Evolutionary conservation across 495 filamentous ascomycete genomes (phyloP).

Genomic region (Hypomontagnella monticulosa): DNA sequence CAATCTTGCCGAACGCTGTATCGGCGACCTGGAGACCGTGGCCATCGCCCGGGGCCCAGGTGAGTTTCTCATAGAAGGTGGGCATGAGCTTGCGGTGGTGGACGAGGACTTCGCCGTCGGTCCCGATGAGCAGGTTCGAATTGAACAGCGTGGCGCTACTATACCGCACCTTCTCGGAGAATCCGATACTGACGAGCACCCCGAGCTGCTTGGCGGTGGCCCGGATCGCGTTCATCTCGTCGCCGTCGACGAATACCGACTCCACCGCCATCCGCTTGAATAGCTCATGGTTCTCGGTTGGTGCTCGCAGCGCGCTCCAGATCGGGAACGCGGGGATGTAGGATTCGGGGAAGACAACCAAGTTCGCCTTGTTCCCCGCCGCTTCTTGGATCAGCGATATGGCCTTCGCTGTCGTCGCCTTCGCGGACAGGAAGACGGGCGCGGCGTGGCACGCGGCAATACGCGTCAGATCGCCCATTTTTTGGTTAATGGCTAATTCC

Average conservation of each 20-base stretch:
- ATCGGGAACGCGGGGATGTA: constrained; percentile 54
- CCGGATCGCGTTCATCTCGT: constrained; percentile 46
- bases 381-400: constrained; percentile 53
- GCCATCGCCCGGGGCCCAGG: constrained; percentile 50
- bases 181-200: constrained; percentile 47
- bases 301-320: constrained; percentile 48
- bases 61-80: constrained; percentile 53
- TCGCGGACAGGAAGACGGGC: constrained; percentile 50
- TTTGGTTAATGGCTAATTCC: background rate
- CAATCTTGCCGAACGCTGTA: constrained; percentile 42
- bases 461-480: constrained; percentile 23
- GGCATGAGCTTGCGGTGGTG: constrained; percentile 54
- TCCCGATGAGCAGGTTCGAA: constrained; percentile 48
- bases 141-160: constrained; percentile 51
- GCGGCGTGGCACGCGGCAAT: constrained; percentile 50
- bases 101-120: constrained; percentile 43
- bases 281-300: constrained; percentile 47
- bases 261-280: constrained; percentile 46
- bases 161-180: constrained; percentile 46
- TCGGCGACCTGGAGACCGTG: constrained; percentile 45
- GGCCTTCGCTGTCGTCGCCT: constrained; percentile 49
- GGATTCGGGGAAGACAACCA: constrained; percentile 58
- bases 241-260: constrained; percentile 48
- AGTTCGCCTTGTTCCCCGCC: constrained; percentile 48
- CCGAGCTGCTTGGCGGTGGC: constrained; percentile 33